These are phyloP conservation scores for Castanea crenata DNA, from an alignment of 306 rosid species.

Conservation along the genomic window DNA sequence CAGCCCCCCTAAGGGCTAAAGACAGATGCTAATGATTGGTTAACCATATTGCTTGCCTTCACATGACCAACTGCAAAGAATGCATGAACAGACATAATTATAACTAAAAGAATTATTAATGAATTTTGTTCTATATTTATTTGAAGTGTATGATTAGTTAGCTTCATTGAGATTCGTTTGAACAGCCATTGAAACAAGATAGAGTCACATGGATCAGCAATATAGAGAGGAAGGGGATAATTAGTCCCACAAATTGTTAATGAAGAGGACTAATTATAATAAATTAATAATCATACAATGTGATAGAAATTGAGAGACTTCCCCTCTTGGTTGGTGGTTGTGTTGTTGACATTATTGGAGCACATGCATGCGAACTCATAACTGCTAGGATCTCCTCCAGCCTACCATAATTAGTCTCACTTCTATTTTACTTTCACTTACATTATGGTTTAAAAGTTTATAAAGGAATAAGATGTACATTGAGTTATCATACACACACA, in stretches of 20 bases:
- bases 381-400: slow-evolving; percentile 48
- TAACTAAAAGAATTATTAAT: slow-evolving; percentile 7
- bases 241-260: slow-evolving; percentile 14
- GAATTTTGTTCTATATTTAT: slow-evolving; percentile 27
- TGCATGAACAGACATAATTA: slow-evolving; percentile 39
- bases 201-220: slow-evolving; percentile 29
- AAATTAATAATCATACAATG: slow-evolving; percentile 20
- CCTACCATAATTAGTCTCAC: slow-evolving; percentile 37
- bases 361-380: slow-evolving; percentile 55
- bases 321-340: slow-evolving; percentile 41
- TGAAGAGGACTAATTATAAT: neutral
- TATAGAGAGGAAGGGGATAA: slow-evolving; percentile 5
- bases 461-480: too few relatives aligned
- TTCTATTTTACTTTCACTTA: neutral
- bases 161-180: slow-evolving; percentile 30
- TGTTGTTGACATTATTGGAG: slow-evolving; percentile 48
- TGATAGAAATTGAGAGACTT: slow-evolving; percentile 29
- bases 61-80: slow-evolving; percentile 38
- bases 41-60: slow-evolving; percentile 47
- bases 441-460: neutral
- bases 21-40: slow-evolving; percentile 57
- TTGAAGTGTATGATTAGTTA: slow-evolving; percentile 31
- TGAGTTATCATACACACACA: too few relatives aligned
- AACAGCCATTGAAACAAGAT: slow-evolving; percentile 9
- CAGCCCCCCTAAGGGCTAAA: slow-evolving; percentile 27